These are phyloP conservation scores for Persicaria tinctoria DNA, from an alignment of 148 eudicot species.

Conservation along the genomic window DNA sequence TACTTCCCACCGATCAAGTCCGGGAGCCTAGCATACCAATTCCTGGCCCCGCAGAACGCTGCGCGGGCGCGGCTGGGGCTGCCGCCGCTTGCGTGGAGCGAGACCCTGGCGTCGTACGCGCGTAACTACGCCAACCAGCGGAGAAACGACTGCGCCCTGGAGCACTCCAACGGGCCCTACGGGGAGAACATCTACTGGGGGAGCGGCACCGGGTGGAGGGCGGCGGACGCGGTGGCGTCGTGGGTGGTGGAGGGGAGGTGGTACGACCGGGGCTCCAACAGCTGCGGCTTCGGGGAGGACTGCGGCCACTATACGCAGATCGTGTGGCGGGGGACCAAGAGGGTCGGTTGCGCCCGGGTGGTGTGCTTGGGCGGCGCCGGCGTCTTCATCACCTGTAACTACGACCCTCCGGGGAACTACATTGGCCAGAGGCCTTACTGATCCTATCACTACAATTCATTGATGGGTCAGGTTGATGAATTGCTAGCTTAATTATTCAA, in stretches of 20 bases:
- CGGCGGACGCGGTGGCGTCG: constrained; percentile 7
- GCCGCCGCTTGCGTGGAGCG: constrained; percentile 25
- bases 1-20: no score
- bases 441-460: no score
- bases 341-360: constrained; percentile 24
- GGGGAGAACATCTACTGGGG: constrained; percentile 28
- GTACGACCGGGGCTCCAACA: background rate
- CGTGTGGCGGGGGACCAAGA: constrained; percentile 21
- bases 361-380: constrained; percentile 19
- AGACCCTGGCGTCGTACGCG: constrained; percentile 17
- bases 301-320: constrained; percentile 35
- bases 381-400: constrained; percentile 16
- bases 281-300: constrained; percentile 12
- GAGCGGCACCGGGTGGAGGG: constrained; percentile 10
- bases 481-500: no score
- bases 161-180: constrained; percentile 16
- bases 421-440: constrained; percentile 10
- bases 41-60: constrained; percentile 24
- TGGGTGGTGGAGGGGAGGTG: constrained; percentile 20
- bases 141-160: constrained; percentile 16
- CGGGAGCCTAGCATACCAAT: background rate
- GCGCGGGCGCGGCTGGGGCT: constrained; percentile 8
- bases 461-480: no score
- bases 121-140: constrained; percentile 13
- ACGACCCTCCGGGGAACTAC: constrained; percentile 24